These are phyloP conservation scores for Oryza nivara DNA, from an alignment of 176 grass and related monocot species.

Conservation along the genomic window DNA sequence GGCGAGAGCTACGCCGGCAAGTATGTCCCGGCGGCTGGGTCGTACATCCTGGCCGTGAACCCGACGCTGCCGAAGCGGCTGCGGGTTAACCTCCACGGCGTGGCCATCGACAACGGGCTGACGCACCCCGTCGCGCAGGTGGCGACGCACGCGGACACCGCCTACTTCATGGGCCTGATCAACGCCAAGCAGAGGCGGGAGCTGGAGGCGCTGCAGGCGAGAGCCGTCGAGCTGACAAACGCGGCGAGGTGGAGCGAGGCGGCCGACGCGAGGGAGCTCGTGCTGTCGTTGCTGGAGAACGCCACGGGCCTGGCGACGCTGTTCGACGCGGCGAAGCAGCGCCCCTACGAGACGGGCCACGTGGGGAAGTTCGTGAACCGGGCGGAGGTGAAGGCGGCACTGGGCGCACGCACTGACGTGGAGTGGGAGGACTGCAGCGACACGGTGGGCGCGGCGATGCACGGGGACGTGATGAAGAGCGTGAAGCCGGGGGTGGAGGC, in stretches of 20 bases:
- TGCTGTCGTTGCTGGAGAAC: constrained; percentile 37
- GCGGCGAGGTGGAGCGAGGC: constrained; percentile 40
- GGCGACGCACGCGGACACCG: constrained; percentile 49
- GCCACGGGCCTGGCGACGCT: constrained; percentile 48
- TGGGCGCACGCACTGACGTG: constrained; percentile 25
- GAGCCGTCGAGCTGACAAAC: neutral
- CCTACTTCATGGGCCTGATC: constrained; percentile 58
- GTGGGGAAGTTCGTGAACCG: constrained; percentile 41
- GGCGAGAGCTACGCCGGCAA: constrained; percentile 73
- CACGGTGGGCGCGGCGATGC: constrained; percentile 26
- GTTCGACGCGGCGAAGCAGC: constrained; percentile 45
- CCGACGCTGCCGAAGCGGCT: neutral
- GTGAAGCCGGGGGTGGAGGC: constrained; percentile 53
- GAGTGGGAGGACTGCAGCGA: constrained; percentile 44
- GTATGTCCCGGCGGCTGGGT: constrained; percentile 39
- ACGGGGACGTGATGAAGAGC: constrained; percentile 71
- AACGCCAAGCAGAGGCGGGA: constrained; percentile 27
- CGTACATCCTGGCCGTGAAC: constrained; percentile 39
- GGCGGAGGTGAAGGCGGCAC: constrained; percentile 41
- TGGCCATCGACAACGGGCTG: constrained; percentile 60
- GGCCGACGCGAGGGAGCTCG: constrained; percentile 30
- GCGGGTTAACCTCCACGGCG: constrained; percentile 37
- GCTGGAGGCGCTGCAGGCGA: constrained; percentile 44
- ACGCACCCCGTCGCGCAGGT: constrained; percentile 58
- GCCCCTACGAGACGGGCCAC: constrained; percentile 1